Evolutionary conservation across 2,329 filamentous ascomycete genomes (phyloP), one percentile per base, ranked within the genome.

Genomic region (Penicillium glabrum): DNA sequence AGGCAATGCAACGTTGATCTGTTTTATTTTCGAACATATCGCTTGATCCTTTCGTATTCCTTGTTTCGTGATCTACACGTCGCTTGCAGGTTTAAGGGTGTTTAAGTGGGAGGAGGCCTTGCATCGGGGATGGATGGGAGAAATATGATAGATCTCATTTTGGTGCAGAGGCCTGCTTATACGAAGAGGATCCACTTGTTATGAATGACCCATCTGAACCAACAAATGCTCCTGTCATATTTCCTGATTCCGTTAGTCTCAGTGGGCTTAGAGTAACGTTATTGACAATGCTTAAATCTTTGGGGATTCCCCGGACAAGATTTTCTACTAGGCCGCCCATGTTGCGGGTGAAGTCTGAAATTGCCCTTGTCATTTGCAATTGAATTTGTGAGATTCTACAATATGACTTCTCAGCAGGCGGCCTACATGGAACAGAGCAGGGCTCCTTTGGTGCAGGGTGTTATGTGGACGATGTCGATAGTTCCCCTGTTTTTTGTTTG

Each of bases 401-500:
- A 46, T 6, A 44, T 53, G 50, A 6, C 14, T 23, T 43, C 35
- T 7, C 39, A 46, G 16, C 10, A 51, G 14, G 21, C 21, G 14
- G 47, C 45, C 27, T 55, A 56, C 26, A 23, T 47, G 5, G 23
- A 51, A 6, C 55, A 51, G 44, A 60, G 53, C 39, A 51, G 58
- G 44, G 60, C 49, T 26, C 47, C 55, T n/a, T 49, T 48, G 8
- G 43, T 63, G 16, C 37, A 56, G 37, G 61, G 53, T n/a, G 61
- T 62, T 44, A 62, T 63, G 54, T 62, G 57, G 60, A 49, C 52
- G 29, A 62, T 63, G 61, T 46, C 60, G 9, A 51, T 60, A 19
- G 44, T 61, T 10, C 46, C 61, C 19, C 41, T 61, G 16, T 13
- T 54, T 1, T 59, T 62, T 33, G 61, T 63, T 27, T 16, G 39